Percentiles rank a stretch among this genome's conserved stretches.
phyloP scores from a whole-genome alignment of 371 early-diverging fungal species.

The Parasitella parasitica region DNA sequence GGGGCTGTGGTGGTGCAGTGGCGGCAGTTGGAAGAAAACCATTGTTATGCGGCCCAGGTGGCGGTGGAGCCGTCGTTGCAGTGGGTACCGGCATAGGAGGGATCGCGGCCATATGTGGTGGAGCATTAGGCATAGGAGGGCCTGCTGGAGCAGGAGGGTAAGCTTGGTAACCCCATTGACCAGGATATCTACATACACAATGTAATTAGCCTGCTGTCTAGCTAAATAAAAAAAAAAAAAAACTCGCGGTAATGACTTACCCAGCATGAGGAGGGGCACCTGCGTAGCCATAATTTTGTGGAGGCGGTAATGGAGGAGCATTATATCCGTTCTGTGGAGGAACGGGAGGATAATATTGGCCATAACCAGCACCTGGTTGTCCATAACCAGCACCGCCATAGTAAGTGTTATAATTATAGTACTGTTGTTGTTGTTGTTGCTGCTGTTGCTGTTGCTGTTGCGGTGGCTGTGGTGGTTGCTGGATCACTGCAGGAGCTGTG shows the following conservation, averaged over 20 bases:
- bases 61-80: not conserved
- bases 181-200: not conserved
- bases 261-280: slow-evolving; percentile 11
- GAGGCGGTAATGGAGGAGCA: slow-evolving; percentile 9
- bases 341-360: slow-evolving; percentile 8
- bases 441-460: too few relatives aligned
- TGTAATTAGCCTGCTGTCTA: not conserved
- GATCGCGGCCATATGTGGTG: not conserved
- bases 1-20: not conserved
- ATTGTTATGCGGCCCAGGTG: not conserved
- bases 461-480: slow-evolving; percentile 2
- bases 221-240: slow-evolving; percentile 38
- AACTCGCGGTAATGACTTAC: too few relatives aligned
- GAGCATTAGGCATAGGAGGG: not conserved
- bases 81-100: not conserved
- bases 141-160: slow-evolving; percentile 7
- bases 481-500: slow-evolving; percentile 7
- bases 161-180: slow-evolving; percentile 6
- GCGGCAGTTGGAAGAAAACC: not conserved
- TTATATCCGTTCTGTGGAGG: slow-evolving; percentile 28
- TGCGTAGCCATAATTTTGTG: slow-evolving; percentile 7
- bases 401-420: not conserved
- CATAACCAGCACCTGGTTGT: slow-evolving; percentile 9
- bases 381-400: not conserved
- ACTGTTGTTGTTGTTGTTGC: not conserved